Evolutionary conservation across 805 yeast genomes (phyloP).

Genomic region (Peterozyma toletana): DNA sequence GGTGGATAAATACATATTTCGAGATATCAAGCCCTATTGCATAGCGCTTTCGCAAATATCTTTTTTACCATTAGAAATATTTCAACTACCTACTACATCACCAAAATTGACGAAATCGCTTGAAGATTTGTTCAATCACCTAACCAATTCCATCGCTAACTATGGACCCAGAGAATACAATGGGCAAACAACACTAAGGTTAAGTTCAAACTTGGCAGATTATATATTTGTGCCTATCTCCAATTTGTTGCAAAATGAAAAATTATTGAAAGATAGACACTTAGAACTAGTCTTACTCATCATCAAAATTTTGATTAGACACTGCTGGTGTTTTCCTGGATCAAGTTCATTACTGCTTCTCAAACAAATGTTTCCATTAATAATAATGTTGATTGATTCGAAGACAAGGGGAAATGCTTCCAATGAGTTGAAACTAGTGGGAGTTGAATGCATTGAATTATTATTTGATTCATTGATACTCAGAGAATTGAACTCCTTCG

Average conservation of each 20-base stretch:
- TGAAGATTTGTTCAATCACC: constrained; percentile 20
- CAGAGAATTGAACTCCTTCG: constrained; percentile 21
- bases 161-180: not conserved
- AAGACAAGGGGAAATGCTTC: constrained; percentile 18
- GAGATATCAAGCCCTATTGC: constrained; percentile 33
- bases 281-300: constrained; percentile 38
- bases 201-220: constrained; percentile 43
- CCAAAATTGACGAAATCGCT: constrained; percentile 23
- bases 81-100: constrained; percentile 22
- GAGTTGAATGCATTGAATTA: constrained; percentile 21
- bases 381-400: constrained; percentile 40
- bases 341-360: constrained; percentile 28
- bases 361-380: constrained; percentile 37
- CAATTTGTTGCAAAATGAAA: constrained; percentile 39
- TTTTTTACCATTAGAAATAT: constrained; percentile 28
- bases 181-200: not conserved
- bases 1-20: constrained; percentile 12
- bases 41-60: constrained; percentile 34
- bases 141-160: constrained; percentile 10
- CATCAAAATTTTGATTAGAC: constrained; percentile 31
- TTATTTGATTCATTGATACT: constrained; percentile 24
- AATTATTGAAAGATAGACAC: constrained; percentile 34
- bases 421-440: constrained; percentile 28
- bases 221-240: constrained; percentile 58
- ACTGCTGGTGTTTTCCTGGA: constrained; percentile 39